Evolutionary conservation across 306 rosid genomes (phyloP).

Genomic region (Prinsepia uniflora): DNA sequence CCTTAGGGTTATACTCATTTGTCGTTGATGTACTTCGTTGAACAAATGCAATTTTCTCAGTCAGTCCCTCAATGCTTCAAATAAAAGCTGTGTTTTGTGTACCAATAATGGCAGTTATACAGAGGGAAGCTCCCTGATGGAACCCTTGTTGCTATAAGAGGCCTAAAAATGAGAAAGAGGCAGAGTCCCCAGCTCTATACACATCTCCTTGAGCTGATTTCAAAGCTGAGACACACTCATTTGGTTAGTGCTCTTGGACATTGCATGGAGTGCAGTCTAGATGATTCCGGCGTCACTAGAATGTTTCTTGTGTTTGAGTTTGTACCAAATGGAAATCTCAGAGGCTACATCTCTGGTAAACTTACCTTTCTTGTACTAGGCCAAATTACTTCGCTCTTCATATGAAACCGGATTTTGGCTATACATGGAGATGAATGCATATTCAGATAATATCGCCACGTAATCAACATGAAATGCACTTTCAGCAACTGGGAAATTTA

Average conservation of each 20-base stretch:
- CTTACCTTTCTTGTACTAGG: conserved; percentile 5
- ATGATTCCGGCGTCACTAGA: conserved; percentile 57
- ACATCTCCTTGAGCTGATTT: conserved; percentile 71
- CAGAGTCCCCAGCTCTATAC: conserved; percentile 56
- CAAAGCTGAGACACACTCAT: conserved; percentile 76
- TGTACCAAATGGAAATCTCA: conserved; percentile 52
- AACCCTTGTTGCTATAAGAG: conserved; percentile 54
- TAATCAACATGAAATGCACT: not conserved
- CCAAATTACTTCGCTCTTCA: not conserved
- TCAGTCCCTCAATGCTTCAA: not conserved
- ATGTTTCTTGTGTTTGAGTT: conserved; percentile 70
- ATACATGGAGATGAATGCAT: not conserved
- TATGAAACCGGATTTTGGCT: not conserved
- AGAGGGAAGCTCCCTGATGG: conserved; percentile 81
- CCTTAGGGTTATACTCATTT: too few species aligned
- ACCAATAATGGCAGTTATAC: conserved; percentile 48
- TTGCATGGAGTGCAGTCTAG: conserved; percentile 70
- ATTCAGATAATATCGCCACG: not conserved
- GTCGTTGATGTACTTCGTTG: too few species aligned
- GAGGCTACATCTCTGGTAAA: conserved; percentile 80
- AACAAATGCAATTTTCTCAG: not conserved
- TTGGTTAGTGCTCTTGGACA: conserved; percentile 92
- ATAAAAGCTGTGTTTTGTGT: not conserved
- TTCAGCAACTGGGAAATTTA: not conserved
- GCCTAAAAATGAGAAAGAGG: conserved; percentile 62